Evolutionary conservation across 2,329 filamentous ascomycete species (phyloP).

Genomic region (Harringtonia aguacate): DNA sequence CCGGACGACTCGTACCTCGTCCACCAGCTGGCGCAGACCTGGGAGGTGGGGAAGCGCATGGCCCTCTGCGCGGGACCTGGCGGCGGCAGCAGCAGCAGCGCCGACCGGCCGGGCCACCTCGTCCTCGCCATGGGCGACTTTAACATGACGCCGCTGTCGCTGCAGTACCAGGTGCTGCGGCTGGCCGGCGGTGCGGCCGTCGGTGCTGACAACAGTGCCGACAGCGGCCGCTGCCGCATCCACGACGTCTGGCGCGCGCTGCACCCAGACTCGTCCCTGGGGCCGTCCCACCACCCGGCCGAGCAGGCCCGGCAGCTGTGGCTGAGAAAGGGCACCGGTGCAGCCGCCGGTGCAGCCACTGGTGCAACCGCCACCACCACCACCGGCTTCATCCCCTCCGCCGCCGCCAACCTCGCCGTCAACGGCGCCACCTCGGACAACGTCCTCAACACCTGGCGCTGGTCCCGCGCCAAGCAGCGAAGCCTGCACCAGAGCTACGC

Average conservation of each 20-base stretch:
- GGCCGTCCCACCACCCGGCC: conserved; percentile 52
- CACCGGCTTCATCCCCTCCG: conserved; percentile 46
- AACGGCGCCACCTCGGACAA: conserved; percentile 87
- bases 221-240: conserved; percentile 64
- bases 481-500: conserved; percentile 7
- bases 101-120: conserved; percentile 60
- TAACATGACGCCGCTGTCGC: conserved; percentile 85
- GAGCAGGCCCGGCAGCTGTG: conserved; percentile 53
- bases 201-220: conserved; percentile 14
- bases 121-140: conserved; percentile 87
- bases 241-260: conserved; percentile 76
- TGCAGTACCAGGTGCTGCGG: conserved; percentile 67
- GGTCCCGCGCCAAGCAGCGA: conserved; percentile 35
- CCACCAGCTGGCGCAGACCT: conserved; percentile 85
- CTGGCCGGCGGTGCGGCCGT: conserved; percentile 48
- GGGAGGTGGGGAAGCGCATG: conserved; percentile 88
- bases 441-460: conserved; percentile 86
- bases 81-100: conserved; percentile 44
- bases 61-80: conserved; percentile 53
- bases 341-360: too few relatives aligned
- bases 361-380: too few relatives aligned
- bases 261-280: conserved; percentile 75
- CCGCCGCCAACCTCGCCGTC: conserved; percentile 63
- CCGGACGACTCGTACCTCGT: conserved; percentile 67
- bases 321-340: too few relatives aligned